Conservation (phyloP, 2,329 filamentous ascomycete species). For the Calycina herbarum region DNA sequence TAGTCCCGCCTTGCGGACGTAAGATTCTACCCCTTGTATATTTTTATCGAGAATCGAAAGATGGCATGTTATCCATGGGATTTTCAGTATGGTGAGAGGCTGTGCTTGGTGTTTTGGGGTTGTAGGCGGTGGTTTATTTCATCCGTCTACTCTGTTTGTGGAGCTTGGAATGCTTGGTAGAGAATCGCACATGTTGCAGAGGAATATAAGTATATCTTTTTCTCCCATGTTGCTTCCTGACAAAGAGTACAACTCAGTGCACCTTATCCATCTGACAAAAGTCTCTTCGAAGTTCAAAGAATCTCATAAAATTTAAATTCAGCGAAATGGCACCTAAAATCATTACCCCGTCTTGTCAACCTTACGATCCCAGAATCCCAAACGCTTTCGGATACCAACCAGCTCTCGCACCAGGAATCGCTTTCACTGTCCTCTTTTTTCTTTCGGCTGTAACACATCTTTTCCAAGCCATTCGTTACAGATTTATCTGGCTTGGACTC, state of each 20-base stretch:
- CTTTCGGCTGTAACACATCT: slow-evolving; percentile 44
- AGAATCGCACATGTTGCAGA: neutral
- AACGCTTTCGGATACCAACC: slow-evolving; percentile 24
- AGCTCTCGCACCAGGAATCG: slow-evolving; percentile 38
- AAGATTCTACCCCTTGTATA: neutral
- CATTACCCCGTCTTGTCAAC: slow-evolving; percentile 8
- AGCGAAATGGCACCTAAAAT: neutral
- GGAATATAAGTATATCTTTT: neutral
- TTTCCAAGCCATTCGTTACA: slow-evolving; percentile 43
- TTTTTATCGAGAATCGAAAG: neutral
- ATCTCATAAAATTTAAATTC: neutral
- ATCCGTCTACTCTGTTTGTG: too few relatives aligned
- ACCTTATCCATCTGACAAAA: neutral
- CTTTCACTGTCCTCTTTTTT: slow-evolving; percentile 48
- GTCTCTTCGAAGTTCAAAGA: neutral
- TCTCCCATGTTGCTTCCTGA: neutral
- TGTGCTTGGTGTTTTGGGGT: neutral
- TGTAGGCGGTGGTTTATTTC: too few relatives aligned
- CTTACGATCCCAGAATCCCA: neutral
- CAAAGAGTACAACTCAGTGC: neutral
- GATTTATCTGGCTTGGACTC: slow-evolving; percentile 50
- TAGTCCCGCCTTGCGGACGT: neutral
- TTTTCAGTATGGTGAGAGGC: neutral
- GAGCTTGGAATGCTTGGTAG: neutral
- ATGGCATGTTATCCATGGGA: too few relatives aligned